Conservation (phyloP, 768 basidiomycete genomes). For the Naematelia aurantialba region DNA sequence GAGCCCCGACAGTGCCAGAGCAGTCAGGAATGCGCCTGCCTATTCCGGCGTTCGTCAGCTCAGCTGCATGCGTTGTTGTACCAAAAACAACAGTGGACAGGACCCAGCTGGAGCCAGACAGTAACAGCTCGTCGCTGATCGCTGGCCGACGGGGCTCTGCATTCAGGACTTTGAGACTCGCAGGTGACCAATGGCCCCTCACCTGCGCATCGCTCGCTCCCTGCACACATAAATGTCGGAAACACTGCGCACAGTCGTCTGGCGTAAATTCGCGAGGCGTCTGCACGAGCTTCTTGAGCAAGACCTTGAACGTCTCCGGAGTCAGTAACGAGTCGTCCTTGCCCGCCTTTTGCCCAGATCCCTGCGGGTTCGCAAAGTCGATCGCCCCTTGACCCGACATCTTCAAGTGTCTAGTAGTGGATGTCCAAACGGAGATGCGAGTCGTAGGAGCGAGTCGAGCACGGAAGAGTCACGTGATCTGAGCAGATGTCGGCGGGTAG, state of each 20-base stretch:
- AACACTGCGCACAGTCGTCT: constrained; percentile 66
- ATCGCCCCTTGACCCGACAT: constrained; percentile 4
- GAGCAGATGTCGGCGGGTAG: too few relatives aligned
- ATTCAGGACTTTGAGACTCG: neutral
- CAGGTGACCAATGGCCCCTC: constrained; percentile 1
- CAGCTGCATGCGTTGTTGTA: too few relatives aligned
- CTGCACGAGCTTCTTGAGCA: constrained; percentile 66
- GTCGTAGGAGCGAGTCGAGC: too few relatives aligned
- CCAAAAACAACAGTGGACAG: too few relatives aligned
- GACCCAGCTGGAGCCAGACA: too few relatives aligned
- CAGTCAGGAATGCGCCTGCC: constrained; percentile 84
- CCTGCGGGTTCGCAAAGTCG: neutral
- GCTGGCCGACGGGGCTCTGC: too few relatives aligned
- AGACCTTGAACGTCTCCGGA: constrained; percentile 73
- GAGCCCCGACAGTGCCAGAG: constrained; percentile 71
- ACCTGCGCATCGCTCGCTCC: constrained; percentile 48
- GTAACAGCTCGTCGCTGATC: too few relatives aligned
- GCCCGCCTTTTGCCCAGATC: neutral
- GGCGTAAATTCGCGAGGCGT: constrained; percentile 51
- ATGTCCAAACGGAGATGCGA: neutral
- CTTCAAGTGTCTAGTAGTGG: neutral
- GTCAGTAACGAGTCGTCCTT: constrained; percentile 50
- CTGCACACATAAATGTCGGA: constrained; percentile 58
- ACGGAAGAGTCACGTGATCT: neutral
- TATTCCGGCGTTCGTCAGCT: constrained; percentile 51